phyloP scores from a whole-genome alignment of 371 early-diverging fungal species.

The Mortierella sp. region DNA sequence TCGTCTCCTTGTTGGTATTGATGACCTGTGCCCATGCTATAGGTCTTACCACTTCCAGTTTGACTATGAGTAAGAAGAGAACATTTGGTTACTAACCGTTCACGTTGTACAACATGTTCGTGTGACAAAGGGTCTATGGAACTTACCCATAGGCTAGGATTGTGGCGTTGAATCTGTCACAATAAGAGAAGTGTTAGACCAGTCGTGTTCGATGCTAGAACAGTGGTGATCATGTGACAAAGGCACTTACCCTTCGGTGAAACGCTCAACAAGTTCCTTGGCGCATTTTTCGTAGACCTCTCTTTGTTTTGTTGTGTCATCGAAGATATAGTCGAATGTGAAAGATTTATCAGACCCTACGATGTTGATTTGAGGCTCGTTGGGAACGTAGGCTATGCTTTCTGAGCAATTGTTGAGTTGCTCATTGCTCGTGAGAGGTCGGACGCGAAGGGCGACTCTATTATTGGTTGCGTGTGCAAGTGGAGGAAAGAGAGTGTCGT shows the following conservation, averaged over 20 bases:
- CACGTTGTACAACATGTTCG: neutral
- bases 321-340: constrained; percentile 89
- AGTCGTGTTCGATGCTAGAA: neutral
- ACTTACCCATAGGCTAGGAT: constrained; percentile 96
- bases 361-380: constrained; percentile 70
- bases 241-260: constrained; percentile 83
- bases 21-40: constrained; percentile 89
- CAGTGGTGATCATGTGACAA: neutral
- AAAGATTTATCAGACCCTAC: constrained; percentile 76
- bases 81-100: too few species aligned
- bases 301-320: constrained; percentile 72
- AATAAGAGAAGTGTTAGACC: neutral
- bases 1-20: constrained; percentile 52
- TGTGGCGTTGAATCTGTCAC: constrained; percentile 82
- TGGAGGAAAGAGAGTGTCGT: neutral
- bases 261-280: constrained; percentile 80
- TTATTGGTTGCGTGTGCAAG: constrained; percentile 6
- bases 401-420: constrained; percentile 73
- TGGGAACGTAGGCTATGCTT: constrained; percentile 72
- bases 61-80: constrained; percentile 27
- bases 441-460: constrained; percentile 85
- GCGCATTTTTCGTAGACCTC: constrained; percentile 77
- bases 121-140: constrained; percentile 16
- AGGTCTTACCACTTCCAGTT: constrained; percentile 89
- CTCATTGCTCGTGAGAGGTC: constrained; percentile 83